These are phyloP conservation scores for Pseudogymnoascus destructans DNA, from an alignment of 2,329 filamentous ascomycete genomes.

Conservation along the genomic window DNA sequence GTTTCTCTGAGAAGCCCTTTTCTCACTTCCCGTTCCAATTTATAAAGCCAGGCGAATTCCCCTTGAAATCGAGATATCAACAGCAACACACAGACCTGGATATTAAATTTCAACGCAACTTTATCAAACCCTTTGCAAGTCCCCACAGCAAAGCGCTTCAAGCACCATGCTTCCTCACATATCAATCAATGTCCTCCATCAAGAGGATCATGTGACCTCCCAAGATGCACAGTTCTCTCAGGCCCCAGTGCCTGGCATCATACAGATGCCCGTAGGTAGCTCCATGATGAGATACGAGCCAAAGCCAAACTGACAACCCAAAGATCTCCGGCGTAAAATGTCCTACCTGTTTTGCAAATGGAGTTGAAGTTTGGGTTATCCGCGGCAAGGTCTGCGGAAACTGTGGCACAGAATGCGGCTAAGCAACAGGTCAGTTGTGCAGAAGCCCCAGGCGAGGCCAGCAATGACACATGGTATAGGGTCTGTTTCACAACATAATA, in stretches of 20 bases:
- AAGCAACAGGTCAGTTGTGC: conserved; percentile 4
- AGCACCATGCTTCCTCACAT: not conserved
- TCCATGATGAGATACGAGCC: not conserved
- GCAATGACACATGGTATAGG: not conserved
- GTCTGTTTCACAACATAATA: not conserved
- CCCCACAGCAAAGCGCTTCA: not conserved
- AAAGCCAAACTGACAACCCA: not conserved
- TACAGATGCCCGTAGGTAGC: not conserved
- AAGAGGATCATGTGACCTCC: not conserved
- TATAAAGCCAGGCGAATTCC: not conserved
- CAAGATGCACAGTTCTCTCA: not conserved
- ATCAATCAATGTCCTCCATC: not conserved
- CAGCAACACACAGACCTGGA: not conserved
- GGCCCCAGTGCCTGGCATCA: not conserved
- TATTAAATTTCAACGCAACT: not conserved
- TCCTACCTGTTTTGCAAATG: conserved; percentile 36
- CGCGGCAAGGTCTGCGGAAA: conserved; percentile 38
- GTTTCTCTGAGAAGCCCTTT: not conserved
- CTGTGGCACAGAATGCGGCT: conserved; percentile 35
- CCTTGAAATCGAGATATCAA: not conserved
- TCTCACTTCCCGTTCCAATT: not conserved
- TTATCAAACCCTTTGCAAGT: not conserved
- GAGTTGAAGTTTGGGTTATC: conserved; percentile 43
- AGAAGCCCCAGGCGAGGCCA: not conserved
- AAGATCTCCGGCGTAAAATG: conserved; percentile 39